Conservation (phyloP, 163 green algal species). For the Coccomyxa subellipsoidea region DNA sequence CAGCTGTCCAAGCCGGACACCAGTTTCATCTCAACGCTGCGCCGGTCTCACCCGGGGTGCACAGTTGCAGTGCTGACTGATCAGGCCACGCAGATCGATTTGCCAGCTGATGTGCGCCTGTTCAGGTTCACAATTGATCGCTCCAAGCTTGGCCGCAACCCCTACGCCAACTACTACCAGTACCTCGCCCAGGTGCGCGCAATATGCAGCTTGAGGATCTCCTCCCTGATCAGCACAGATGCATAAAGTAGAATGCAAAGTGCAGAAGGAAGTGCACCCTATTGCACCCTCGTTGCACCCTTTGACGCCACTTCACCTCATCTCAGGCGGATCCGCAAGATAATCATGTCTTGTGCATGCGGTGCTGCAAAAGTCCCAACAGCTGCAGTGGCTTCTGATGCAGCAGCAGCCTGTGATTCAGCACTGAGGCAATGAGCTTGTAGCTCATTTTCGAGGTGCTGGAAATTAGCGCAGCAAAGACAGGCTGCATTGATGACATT, state of each 20-base stretch:
- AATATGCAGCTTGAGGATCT: not conserved
- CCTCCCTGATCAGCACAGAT: not conserved
- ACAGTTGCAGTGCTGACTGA: not conserved
- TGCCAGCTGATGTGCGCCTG: not conserved
- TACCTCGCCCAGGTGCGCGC: not conserved
- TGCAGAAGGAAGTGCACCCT: too few species aligned
- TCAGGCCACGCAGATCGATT: not conserved
- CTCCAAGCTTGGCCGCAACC: constrained; percentile 4
- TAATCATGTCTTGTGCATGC: not conserved
- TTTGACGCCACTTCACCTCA: too few species aligned
- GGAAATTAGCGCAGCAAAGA: too few species aligned
- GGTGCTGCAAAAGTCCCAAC: too few species aligned
- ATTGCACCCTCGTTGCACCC: too few species aligned
- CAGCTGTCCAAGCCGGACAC: not conserved
- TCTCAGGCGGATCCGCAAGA: too few species aligned
- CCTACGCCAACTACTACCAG: constrained; percentile 18
- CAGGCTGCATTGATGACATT: too few species aligned
- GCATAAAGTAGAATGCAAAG: too few species aligned
- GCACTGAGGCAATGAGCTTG: not conserved
- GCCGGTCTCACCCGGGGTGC: not conserved
- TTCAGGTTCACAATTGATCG: constrained; percentile 1
- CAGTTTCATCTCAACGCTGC: not conserved
- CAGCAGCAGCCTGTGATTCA: too few species aligned
- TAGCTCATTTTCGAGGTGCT: too few species aligned
- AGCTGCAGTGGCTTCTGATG: too few species aligned